A percentile compares a stretch with the other conserved stretches of the same genome.
Evolutionary conservation across 306 rosid species (phyloP).

Genomic region (Abrus pulchellus): DNA sequence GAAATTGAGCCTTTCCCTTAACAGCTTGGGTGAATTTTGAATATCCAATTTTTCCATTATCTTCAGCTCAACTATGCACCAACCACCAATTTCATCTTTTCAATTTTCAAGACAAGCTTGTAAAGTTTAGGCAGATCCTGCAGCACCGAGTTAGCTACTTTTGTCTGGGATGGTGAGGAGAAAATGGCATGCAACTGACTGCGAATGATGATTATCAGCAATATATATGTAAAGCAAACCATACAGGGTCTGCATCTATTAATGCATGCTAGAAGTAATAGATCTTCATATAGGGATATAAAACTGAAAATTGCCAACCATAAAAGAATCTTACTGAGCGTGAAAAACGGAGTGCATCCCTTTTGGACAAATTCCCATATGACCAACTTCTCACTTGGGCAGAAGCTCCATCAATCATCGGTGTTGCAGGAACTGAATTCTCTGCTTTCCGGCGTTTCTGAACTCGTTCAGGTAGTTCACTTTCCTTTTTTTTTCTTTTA

Average conservation of each 20-base stretch:
- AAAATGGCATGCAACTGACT: conserved; percentile 19
- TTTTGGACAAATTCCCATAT: conserved; percentile 87
- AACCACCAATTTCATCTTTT: neutral
- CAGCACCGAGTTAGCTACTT: neutral
- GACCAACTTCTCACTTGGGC: conserved; percentile 96
- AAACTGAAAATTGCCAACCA: neutral
- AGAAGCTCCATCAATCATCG: conserved; percentile 92
- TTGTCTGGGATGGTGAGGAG: neutral
- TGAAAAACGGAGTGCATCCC: conserved; percentile 86
- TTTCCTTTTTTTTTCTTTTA: conserved; percentile 91
- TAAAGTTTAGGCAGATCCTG: conserved; percentile 25
- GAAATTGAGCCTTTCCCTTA: too few relatives aligned
- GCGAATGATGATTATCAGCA: conserved; percentile 5
- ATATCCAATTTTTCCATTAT: neutral
- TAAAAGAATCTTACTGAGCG: conserved; percentile 75
- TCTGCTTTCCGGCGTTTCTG: conserved; percentile 89
- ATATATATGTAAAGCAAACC: neutral
- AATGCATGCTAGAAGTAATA: conserved; percentile 17
- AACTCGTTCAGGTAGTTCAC: conserved; percentile 79
- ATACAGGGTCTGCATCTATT: too few relatives aligned
- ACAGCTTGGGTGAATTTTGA: too few relatives aligned
- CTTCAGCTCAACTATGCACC: conserved; percentile 1
- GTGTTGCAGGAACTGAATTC: conserved; percentile 68
- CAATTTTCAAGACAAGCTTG: neutral
- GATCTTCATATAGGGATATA: conserved; percentile 6